Percentiles rank a stretch among this genome's conserved stretches.
These are phyloP conservation scores for Marasmius sp. DNA, from an alignment of 1,284 basidiomycete genomes.

Conservation along the genomic window DNA sequence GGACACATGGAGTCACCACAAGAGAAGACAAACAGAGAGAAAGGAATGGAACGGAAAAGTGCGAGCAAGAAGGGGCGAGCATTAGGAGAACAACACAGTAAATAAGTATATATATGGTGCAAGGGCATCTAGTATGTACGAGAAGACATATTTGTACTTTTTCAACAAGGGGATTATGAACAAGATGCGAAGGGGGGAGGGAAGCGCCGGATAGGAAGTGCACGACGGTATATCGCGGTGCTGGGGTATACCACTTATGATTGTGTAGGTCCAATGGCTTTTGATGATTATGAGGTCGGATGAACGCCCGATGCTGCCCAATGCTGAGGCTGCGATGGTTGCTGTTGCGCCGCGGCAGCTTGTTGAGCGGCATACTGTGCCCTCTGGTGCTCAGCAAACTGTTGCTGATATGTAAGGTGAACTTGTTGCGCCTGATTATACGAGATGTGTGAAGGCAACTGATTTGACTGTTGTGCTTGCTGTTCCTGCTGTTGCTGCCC, in stretches of 20 bases:
- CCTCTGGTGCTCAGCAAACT: conserved; percentile 13
- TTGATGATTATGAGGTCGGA: neutral
- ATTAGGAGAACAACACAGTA: neutral
- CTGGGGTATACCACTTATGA: neutral
- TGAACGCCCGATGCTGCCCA: neutral
- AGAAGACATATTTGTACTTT: neutral
- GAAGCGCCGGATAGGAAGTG: neutral
- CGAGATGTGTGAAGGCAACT: conserved; percentile 10
- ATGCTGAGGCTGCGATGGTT: neutral
- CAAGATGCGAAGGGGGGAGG: neutral
- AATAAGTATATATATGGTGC: neutral
- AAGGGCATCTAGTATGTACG: neutral
- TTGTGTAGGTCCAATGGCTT: neutral
- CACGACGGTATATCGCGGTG: neutral
- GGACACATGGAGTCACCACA: too few relatives aligned
- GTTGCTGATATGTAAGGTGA: conserved; percentile 18
- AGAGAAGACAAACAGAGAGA: too few relatives aligned
- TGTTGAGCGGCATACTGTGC: conserved; percentile 18
- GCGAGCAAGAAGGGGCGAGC: neutral
- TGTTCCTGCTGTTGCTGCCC: conserved; percentile 5
- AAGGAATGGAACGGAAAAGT: too few relatives aligned
- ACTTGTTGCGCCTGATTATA: conserved; percentile 20
- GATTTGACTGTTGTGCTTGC: conserved; percentile 4
- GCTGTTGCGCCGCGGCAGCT: neutral
- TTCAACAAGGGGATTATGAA: neutral